These are phyloP conservation scores for Aciculosporium take DNA, from an alignment of 2,329 filamentous ascomycete species.

Conservation along the genomic window DNA sequence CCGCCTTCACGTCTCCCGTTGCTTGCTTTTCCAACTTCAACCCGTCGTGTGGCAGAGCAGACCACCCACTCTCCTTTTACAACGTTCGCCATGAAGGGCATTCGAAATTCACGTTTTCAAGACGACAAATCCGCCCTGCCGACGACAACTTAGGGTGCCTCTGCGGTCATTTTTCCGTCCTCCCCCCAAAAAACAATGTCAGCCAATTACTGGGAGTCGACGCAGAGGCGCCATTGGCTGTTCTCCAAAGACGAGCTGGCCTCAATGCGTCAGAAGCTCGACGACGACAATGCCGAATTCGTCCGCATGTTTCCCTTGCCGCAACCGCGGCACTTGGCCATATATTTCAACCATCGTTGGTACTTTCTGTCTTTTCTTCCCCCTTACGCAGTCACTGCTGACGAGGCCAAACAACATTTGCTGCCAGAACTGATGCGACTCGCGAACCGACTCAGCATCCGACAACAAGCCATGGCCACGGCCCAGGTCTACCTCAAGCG, in stretches of 20 bases:
- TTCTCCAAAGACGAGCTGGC: conserved; percentile 73
- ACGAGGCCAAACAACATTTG: background rate
- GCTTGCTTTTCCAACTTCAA: too few species aligned
- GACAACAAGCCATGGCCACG: conserved; percentile 87
- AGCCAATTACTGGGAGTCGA: conserved; percentile 93
- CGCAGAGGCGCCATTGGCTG: conserved; percentile 79
- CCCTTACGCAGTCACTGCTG: background rate
- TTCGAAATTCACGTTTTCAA: background rate
- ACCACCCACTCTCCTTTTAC: background rate
- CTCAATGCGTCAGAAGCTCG: conserved; percentile 59
- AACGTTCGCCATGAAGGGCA: background rate
- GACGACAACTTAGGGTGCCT: conserved; percentile 1
- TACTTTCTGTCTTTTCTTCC: background rate
- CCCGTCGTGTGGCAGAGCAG: background rate
- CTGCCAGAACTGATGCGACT: conserved; percentile 72
- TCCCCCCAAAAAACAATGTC: conserved; percentile 49
- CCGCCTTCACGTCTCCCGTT: too few species aligned
- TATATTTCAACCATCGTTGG: conserved; percentile 84
- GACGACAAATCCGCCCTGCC: background rate
- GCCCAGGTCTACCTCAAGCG: conserved; percentile 90
- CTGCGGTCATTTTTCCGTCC: conserved; percentile 6
- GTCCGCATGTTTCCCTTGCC: conserved; percentile 72
- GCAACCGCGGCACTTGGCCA: conserved; percentile 66
- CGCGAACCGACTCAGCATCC: conserved; percentile 66
- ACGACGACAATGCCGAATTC: conserved; percentile 59